These are phyloP conservation scores for Torrubiellomyces zombiae DNA, from an alignment of 2,329 filamentous ascomycete species.

Conservation along the genomic window DNA sequence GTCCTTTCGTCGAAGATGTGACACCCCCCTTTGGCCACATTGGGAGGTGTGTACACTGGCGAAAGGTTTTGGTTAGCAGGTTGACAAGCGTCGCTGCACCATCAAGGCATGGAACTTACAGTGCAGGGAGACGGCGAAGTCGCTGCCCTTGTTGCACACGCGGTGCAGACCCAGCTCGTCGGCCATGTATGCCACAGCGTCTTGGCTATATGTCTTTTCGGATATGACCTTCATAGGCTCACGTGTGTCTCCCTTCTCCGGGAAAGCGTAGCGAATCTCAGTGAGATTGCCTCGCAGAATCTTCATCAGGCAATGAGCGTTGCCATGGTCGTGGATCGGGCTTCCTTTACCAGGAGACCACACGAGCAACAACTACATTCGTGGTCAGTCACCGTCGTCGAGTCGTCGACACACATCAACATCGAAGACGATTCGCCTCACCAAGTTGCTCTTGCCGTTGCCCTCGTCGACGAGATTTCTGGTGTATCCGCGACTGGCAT, in stretches of 20 bases:
- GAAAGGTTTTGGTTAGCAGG: conserved; percentile 13
- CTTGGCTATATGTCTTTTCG: conserved; percentile 49
- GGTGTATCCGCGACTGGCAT: conserved; percentile 57
- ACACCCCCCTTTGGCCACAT: conserved; percentile 69
- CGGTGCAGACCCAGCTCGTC: conserved; percentile 78
- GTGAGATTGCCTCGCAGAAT: conserved; percentile 62
- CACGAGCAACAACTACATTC: conserved; percentile 58
- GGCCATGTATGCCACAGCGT: conserved; percentile 79
- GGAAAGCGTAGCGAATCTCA: conserved; percentile 70
- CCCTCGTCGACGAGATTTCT: conserved; percentile 81
- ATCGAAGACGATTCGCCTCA: too few species aligned
- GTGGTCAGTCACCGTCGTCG: conserved; percentile 3
- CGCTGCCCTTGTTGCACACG: conserved; percentile 57
- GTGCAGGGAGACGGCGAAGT: conserved; percentile 74
- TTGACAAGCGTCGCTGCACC: conserved; percentile 13
- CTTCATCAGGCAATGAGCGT: conserved; percentile 88
- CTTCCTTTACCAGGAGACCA: conserved; percentile 76
- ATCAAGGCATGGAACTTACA: conserved; percentile 23
- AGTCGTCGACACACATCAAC: too few species aligned
- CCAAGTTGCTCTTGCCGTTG: conserved; percentile 63
- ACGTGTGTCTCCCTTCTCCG: conserved; percentile 28
- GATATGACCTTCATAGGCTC: conserved; percentile 47
- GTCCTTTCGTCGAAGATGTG: conserved; percentile 66
- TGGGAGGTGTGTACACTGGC: conserved; percentile 69
- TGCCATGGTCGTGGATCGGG: conserved; percentile 76